Evolutionary conservation across 2,329 filamentous ascomycete genomes (phyloP).

Genomic region (Fusarium circinatum): DNA sequence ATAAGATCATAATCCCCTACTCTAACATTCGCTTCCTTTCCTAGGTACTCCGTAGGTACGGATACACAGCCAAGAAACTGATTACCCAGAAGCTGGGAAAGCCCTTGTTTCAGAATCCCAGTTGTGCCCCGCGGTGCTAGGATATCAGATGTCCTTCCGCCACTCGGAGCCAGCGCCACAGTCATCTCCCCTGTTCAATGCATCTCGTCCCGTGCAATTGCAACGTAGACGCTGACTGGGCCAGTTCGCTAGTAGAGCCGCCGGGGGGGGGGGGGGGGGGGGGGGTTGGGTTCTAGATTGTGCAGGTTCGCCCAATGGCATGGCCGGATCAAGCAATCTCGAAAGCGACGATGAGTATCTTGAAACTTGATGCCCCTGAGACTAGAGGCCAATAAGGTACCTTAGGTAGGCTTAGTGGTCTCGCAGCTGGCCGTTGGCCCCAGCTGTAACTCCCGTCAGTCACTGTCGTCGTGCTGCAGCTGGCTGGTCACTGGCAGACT

Average conservation of each 20-base stretch:
- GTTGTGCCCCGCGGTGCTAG: slow-evolving; percentile 15
- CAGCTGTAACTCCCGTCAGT: slow-evolving; percentile 8
- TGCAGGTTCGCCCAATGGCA: slow-evolving; percentile 17
- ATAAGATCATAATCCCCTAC: neutral
- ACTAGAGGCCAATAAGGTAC: neutral
- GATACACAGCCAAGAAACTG: neutral
- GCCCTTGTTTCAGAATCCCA: slow-evolving; percentile 33
- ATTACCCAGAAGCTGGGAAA: slow-evolving; percentile 20
- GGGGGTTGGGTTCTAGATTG: neutral
- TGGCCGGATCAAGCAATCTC: slow-evolving; percentile 20
- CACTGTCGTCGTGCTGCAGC: neutral
- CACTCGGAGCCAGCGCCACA: slow-evolving; percentile 30
- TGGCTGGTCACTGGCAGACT: slow-evolving; percentile 1
- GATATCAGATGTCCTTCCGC: slow-evolving; percentile 30
- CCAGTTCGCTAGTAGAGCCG: neutral
- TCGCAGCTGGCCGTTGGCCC: slow-evolving; percentile 4
- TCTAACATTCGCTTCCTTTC: neutral
- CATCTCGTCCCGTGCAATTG: slow-evolving; percentile 1
- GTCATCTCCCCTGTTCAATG: neutral
- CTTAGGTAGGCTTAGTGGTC: neutral
- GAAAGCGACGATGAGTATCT: slow-evolving; percentile 27
- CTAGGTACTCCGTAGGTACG: too few species aligned
- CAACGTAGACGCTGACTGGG: slow-evolving; percentile 22
- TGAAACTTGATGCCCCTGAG: slow-evolving; percentile 36
- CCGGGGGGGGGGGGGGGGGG: too few species aligned